Evolutionary conservation across 2,329 filamentous ascomycete species (phyloP), one percentile per base, ranked within the genome.

Genomic region (Xylariaceae sp.): DNA sequence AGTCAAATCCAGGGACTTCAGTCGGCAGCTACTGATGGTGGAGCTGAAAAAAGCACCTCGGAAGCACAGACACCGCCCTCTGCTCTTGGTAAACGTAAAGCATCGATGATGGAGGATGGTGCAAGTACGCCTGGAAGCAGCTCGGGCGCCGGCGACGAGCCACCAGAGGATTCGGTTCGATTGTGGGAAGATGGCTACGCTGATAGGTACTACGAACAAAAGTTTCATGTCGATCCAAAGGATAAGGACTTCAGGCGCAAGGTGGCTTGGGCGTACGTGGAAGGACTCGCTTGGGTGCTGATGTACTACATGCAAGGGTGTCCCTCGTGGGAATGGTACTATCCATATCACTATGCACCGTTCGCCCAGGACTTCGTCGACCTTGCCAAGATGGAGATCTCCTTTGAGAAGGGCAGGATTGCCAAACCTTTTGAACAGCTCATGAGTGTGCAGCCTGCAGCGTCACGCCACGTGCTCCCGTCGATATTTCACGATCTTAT

Each of bases 241-340:
- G 90, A 99, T 71, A 80, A 89, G 47, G 89, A 87, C 49, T 98
- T 98, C 74, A 89, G 93, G 51, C 89, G 93, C 73, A 85, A 91
- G 69, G 96, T 99, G 54, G 95, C 89, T 37, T 85, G 86, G 51
- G 86, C 90, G n/a, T 99, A 99, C 72, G 92, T 93, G 12, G 92
- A 98, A 77, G 95, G 95, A 37, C 82, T 99, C 9, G 89, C 89
- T 20, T 99, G 96, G 95, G 95, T 99, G 40, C 79, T 99, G 48
- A 81, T 93, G 37, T 99, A 99, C 75, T 99, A 99, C 73, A 96
- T 97, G 74, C 95, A 99, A 74, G 95, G 95, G 21, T 99, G 95
- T 67, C 92, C 95, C 20, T 97, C 92, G 0, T 99, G 96, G 95
- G 96, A 93, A 50, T 99, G 95, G 95, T 99, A 95, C 73, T 99